phyloP scores from a whole-genome alignment of 306 rosid genomes.

The Vachellia collinsii region DNA sequence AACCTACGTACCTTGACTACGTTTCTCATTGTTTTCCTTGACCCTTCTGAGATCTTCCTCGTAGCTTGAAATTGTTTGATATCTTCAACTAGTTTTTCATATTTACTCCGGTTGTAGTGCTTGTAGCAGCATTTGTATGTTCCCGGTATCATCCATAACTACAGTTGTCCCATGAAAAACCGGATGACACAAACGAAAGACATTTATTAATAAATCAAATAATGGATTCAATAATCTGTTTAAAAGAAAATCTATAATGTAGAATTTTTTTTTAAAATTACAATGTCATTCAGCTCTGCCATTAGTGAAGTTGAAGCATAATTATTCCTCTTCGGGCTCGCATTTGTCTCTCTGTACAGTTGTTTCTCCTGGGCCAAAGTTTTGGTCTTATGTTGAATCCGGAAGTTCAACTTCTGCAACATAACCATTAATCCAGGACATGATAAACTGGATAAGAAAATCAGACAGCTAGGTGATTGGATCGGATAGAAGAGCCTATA shows the following conservation, averaged over 20 bases:
- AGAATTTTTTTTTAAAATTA: background rate
- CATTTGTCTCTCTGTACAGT: background rate
- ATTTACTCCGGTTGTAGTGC: background rate
- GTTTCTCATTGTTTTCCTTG: no score
- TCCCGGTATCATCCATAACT: background rate
- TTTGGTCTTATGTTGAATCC: constrained; percentile 26
- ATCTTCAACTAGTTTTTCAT: constrained; percentile 19
- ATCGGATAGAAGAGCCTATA: no score
- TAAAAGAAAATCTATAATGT: background rate
- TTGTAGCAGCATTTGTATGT: background rate
- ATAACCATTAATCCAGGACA: no score
- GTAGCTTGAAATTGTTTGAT: constrained; percentile 18
- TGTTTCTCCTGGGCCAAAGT: constrained; percentile 30
- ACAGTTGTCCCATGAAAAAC: background rate
- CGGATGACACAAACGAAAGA: background rate
- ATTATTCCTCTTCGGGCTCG: background rate
- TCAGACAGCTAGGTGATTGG: no score
- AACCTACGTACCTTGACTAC: no score
- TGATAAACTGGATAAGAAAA: no score
- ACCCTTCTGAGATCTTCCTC: background rate
- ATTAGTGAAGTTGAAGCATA: constrained; percentile 22
- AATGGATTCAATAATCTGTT: no score
- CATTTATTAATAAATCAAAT: background rate
- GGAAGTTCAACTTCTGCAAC: constrained; percentile 27
- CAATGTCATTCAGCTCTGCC: background rate